Evolutionary conservation across 2,329 filamentous ascomycete species (phyloP), one percentile per base, ranked within the genome.

Genomic region (Cryphonectria parasitica): DNA sequence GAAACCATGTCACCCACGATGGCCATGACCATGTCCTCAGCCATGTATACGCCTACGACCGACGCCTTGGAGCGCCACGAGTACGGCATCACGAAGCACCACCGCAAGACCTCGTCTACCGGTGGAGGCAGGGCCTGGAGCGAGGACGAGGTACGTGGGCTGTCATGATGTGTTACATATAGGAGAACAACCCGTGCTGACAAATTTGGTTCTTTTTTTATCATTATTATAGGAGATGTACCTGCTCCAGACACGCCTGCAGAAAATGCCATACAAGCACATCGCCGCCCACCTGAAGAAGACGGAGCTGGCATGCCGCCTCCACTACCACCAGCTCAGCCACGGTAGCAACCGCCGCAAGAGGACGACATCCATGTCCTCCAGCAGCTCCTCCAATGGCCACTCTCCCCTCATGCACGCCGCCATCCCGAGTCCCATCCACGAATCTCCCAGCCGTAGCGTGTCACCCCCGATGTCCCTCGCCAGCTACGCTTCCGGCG

Each of bases 201-300:
- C 13, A n/a, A 6, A 15, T 8, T 1, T n/a, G 36, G 22, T 19
- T 15, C 25, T 56, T 45, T 6, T 49, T 64, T 73, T 74, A n/a
- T n/a, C n/a, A n/a, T n/a, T n/a, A n/a, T n/a, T n/a, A n/a, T n/a
- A 95, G 92, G 93, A 96, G 82, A 87, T 90, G 70, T 96, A 95
- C 80, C 90, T 96, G 68, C 87, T 96, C 72, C 92, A 94, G 81
- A 95, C 92, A 72, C 91, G 93, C 71, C 88, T 93, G 77, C 92
- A 95, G 77, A 95, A 95, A 83, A 94, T 95, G 90, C 93, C 93
- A 0, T 96, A 96, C 82, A 96, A 95, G 85, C 92, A 95, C 79
- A 96, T 96, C 78, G 93, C 93, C 71, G 89, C 91, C 71, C 91
- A 95, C 76, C 84, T 96, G 75, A 93, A 94, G 82, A 97, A 96